These are phyloP conservation scores for Cyberlindnera euphorbiiphila DNA, from an alignment of 805 yeast genomes.

Conservation along the genomic window DNA sequence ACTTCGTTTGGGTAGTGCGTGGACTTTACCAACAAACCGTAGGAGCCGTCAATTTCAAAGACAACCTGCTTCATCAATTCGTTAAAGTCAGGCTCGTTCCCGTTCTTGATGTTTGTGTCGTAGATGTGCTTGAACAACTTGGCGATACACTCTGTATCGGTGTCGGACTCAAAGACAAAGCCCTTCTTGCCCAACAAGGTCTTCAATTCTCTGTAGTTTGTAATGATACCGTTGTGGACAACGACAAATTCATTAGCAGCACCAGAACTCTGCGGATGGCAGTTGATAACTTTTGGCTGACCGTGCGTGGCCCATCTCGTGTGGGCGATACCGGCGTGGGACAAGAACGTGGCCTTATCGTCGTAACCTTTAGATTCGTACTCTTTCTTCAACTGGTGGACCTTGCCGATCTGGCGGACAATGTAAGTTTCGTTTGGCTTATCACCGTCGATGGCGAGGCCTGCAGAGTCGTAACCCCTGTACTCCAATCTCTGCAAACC, in stretches of 20 bases:
- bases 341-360: constrained; percentile 61
- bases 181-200: constrained; percentile 80
- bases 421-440: constrained; percentile 64
- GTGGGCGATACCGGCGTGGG: constrained; percentile 96
- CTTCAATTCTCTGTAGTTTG: constrained; percentile 89
- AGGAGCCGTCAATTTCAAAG: constrained; percentile 94
- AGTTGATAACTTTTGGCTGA: constrained; percentile 76
- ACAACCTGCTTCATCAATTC: constrained; percentile 90
- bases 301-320: constrained; percentile 99
- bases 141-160: constrained; percentile 98
- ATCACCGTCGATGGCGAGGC: constrained; percentile 93
- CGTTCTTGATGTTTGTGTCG: constrained; percentile 69
- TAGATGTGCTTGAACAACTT: constrained; percentile 88
- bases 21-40: constrained; percentile 91
- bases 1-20: constrained; percentile 92
- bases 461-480: constrained; percentile 98
- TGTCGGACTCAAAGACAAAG: constrained; percentile 78
- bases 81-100: constrained; percentile 79
- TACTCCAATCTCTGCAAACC: constrained; percentile 88
- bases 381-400: constrained; percentile 68
- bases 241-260: constrained; percentile 76
- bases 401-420: constrained; percentile 89
- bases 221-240: constrained; percentile 97
- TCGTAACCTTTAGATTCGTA: constrained; percentile 50
- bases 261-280: constrained; percentile 96